Evolutionary conservation across 2,329 filamentous ascomycete genomes (phyloP).

Genomic region (Cladophialophora chaetospira): DNA sequence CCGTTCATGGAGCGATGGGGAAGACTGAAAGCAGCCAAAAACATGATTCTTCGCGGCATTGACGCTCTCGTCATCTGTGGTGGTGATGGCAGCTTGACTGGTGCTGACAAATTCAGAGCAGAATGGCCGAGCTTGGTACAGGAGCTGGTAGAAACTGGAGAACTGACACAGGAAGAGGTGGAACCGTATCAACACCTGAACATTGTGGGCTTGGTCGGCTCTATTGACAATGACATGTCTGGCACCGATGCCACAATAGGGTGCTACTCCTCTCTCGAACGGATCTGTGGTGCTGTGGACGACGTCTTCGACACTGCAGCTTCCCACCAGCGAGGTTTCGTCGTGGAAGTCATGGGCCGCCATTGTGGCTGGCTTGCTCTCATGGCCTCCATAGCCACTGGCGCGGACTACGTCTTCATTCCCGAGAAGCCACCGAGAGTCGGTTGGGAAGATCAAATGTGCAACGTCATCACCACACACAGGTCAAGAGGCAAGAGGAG

Average conservation of each 20-base stretch:
- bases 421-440: slow-evolving; percentile 87
- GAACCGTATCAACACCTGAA: slow-evolving; percentile 83
- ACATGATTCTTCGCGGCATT: slow-evolving; percentile 89
- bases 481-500: slow-evolving; percentile 87
- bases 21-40: slow-evolving; percentile 83
- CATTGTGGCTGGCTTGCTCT: slow-evolving; percentile 97
- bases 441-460: slow-evolving; percentile 91
- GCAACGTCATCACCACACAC: slow-evolving; percentile 74
- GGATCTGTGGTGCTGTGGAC: slow-evolving; percentile 95
- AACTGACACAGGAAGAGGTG: slow-evolving; percentile 71
- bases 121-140: slow-evolving; percentile 89
- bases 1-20: slow-evolving; percentile 87
- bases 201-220: slow-evolving; percentile 93
- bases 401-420: slow-evolving; percentile 95
- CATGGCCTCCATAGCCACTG: slow-evolving; percentile 92
- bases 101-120: slow-evolving; percentile 86
- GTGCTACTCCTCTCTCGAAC: slow-evolving; percentile 87
- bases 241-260: slow-evolving; percentile 97
- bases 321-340: slow-evolving; percentile 93
- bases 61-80: slow-evolving; percentile 96
- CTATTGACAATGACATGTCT: slow-evolving; percentile 97
- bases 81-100: slow-evolving; percentile 93
- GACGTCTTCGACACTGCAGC: slow-evolving; percentile 91
- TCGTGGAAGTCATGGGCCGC: slow-evolving; percentile 97
- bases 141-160: slow-evolving; percentile 75